phyloP scores from a whole-genome alignment of 192 early-diverging fungal genomes.

The Coemansia sp. region DNA sequence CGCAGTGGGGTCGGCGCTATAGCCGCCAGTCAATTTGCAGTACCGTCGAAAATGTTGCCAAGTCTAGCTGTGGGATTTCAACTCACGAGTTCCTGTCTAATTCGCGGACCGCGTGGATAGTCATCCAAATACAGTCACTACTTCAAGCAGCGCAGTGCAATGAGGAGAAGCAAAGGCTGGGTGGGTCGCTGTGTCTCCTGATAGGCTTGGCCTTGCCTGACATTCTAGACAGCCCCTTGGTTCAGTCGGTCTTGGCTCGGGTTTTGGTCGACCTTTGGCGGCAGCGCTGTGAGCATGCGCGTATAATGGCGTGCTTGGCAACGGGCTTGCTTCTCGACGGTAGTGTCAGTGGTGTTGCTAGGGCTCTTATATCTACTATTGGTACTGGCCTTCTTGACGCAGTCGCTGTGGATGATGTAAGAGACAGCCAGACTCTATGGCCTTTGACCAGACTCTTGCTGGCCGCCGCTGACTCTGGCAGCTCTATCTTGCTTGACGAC shows the following conservation, averaged over 20 bases:
- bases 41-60: constrained; percentile 8
- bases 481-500: neutral
- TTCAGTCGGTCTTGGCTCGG: constrained; percentile 24
- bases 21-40: neutral
- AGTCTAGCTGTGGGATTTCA: neutral
- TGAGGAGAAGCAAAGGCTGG: constrained; percentile 30
- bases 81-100: constrained; percentile 16
- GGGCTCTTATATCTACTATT: neutral
- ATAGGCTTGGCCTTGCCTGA: constrained; percentile 5
- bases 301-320: constrained; percentile 19
- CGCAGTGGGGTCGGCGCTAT: constrained; percentile 49
- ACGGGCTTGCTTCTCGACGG: constrained; percentile 20
- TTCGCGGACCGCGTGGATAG: constrained; percentile 36
- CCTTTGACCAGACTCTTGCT: constrained; percentile 10
- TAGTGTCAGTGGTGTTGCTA: neutral
- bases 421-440: neutral
- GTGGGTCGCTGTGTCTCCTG: constrained; percentile 26
- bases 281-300: constrained; percentile 8
- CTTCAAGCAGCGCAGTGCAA: constrained; percentile 16
- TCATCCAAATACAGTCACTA: constrained; percentile 24
- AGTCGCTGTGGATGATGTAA: no score
- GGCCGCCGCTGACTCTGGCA: neutral
- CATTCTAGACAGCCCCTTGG: constrained; percentile 30
- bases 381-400: neutral
- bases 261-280: constrained; percentile 29